These are phyloP conservation scores for Phylloporus sp. DNA, from an alignment of 768 basidiomycete species.

Conservation along the genomic window DNA sequence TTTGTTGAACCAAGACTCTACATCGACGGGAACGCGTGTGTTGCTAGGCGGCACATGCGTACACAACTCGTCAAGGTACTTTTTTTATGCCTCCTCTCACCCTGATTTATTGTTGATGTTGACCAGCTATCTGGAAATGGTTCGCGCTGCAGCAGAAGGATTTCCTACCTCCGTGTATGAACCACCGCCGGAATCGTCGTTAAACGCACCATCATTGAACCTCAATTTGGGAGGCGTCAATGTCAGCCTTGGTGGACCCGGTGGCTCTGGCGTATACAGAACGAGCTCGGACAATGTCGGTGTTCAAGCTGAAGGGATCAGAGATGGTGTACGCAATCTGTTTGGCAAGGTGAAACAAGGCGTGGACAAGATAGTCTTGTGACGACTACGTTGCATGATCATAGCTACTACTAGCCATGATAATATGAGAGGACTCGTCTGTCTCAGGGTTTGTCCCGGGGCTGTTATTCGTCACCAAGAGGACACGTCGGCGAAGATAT, in stretches of 20 bases:
- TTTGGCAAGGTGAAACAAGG: slow-evolving; percentile 88
- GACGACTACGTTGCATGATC: neutral
- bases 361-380: slow-evolving; percentile 56
- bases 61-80: slow-evolving; percentile 90
- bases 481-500: slow-evolving; percentile 27
- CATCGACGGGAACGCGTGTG: slow-evolving; percentile 63
- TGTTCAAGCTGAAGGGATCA: slow-evolving; percentile 81
- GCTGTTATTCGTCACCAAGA: neutral
- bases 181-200: slow-evolving; percentile 70
- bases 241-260: slow-evolving; percentile 86
- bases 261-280: slow-evolving; percentile 81
- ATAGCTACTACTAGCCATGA: neutral
- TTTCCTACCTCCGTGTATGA: slow-evolving; percentile 68
- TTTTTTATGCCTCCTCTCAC: neutral
- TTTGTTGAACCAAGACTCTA: slow-evolving; percentile 79
- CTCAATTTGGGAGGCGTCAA: slow-evolving; percentile 91
- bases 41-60: slow-evolving; percentile 92
- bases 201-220: slow-evolving; percentile 77
- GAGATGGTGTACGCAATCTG: slow-evolving; percentile 84
- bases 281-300: slow-evolving; percentile 69
- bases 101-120: slow-evolving; percentile 3
- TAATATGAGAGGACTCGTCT: too few species aligned
- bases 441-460: too few species aligned
- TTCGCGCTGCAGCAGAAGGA: slow-evolving; percentile 62
- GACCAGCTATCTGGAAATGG: slow-evolving; percentile 83